Percentiles rank a stretch among this genome's conserved stretches.
Evolutionary conservation across 169 alveolate species (phyloP).

Genomic region (Cryptosporidium tyzzeri): DNA sequence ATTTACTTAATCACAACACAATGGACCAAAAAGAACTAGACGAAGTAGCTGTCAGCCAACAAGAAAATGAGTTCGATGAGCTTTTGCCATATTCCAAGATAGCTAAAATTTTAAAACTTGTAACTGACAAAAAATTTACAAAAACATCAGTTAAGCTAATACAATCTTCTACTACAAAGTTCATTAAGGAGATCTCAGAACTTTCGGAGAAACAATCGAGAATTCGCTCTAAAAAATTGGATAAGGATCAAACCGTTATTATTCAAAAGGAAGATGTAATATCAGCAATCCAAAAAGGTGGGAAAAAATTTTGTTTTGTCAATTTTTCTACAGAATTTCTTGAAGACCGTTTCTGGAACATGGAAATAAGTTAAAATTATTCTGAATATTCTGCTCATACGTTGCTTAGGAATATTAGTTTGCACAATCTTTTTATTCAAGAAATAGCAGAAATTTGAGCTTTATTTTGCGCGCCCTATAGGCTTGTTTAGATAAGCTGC

Average conservation of each 20-base stretch:
- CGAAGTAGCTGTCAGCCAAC: background rate
- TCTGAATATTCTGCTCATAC: background rate
- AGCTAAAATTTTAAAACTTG: slow-evolving; percentile 5
- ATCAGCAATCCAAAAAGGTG: slow-evolving; percentile 58
- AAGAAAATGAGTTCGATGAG: slow-evolving; percentile 1
- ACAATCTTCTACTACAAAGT: slow-evolving; percentile 14
- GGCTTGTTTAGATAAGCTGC: background rate
- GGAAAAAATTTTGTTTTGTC: slow-evolving; percentile 33
- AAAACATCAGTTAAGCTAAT: slow-evolving; percentile 21
- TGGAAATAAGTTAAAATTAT: background rate
- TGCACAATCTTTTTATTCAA: background rate
- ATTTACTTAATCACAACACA: background rate
- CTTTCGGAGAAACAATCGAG: slow-evolving; percentile 71
- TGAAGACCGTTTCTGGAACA: slow-evolving; percentile 38
- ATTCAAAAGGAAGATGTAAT: slow-evolving; percentile 60
- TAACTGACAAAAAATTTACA: slow-evolving; percentile 41
- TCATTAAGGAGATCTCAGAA: slow-evolving; percentile 35
- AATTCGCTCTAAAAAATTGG: slow-evolving; percentile 15
- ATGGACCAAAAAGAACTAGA: background rate
- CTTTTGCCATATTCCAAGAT: slow-evolving; percentile 41
- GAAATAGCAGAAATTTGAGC: background rate
- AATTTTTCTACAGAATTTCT: slow-evolving; percentile 55
- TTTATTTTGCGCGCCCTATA: slow-evolving; percentile 1
- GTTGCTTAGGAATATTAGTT: background rate
- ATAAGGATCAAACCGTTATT: background rate